Evolutionary conservation across 306 rosid genomes (phyloP).

Genomic region (Citrullus colocynthis): DNA sequence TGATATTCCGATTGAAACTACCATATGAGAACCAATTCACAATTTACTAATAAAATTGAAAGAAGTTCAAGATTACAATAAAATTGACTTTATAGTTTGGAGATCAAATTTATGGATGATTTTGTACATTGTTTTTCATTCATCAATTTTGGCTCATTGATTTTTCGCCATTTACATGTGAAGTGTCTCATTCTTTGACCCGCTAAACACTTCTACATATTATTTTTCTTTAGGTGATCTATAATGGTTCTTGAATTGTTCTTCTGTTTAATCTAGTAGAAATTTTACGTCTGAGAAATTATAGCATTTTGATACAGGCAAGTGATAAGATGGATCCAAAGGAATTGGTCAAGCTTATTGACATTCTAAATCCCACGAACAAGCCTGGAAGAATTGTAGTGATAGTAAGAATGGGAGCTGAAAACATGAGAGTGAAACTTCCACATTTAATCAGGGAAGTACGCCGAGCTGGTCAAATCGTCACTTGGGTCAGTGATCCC

Average conservation of each 20-base stretch:
- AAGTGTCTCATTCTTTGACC: not conserved
- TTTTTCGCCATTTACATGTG: not conserved
- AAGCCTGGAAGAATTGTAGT: slow-evolving; percentile 25
- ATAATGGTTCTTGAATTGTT: not conserved
- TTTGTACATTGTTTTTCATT: not conserved
- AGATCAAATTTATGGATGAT: not conserved
- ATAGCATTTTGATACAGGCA: slow-evolving; percentile 19
- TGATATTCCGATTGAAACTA: not conserved
- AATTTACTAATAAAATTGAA: not conserved
- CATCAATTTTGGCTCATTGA: not conserved
- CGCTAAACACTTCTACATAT: not conserved
- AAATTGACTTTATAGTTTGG: not conserved
- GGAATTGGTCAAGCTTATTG: slow-evolving; percentile 26
- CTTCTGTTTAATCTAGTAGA: not conserved
- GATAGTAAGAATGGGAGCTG: slow-evolving; percentile 35
- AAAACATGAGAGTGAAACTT: slow-evolving; percentile 30
- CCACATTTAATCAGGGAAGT: slow-evolving; percentile 31
- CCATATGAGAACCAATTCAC: not conserved
- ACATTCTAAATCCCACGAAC: slow-evolving; percentile 26
- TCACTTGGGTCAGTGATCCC: slow-evolving; percentile 36
- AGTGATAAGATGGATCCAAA: slow-evolving; percentile 36
- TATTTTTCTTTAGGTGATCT: not conserved
- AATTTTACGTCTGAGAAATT: not conserved
- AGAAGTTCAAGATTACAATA: not conserved
- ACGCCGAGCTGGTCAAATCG: slow-evolving; percentile 24